Conservation (phyloP, 495 filamentous ascomycete genomes). For the Neurospora discreta region DNA sequence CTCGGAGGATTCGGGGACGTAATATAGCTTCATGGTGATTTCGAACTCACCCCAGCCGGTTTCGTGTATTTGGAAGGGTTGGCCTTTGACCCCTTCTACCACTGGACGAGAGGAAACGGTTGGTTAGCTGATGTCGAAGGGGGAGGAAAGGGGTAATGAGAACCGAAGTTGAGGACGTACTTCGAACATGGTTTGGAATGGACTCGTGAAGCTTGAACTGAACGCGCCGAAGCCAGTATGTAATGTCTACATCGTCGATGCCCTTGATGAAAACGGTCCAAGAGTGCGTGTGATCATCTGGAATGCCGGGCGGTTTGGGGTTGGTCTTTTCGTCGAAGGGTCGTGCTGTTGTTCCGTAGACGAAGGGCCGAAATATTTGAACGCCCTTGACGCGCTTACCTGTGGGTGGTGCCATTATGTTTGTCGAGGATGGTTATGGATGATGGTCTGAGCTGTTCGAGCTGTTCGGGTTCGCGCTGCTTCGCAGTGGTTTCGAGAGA, state of each 20-base stretch:
- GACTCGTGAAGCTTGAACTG: conserved; percentile 97
- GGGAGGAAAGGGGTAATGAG: neutral
- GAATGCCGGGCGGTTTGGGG: conserved; percentile 51
- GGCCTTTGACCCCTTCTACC: conserved; percentile 50
- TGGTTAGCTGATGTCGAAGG: neutral
- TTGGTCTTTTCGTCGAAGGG: conserved; percentile 53
- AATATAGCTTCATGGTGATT: conserved; percentile 86
- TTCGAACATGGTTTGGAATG: conserved; percentile 77
- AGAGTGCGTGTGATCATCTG: conserved; percentile 83
- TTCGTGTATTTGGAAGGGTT: conserved; percentile 77
- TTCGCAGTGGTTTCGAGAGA: neutral
- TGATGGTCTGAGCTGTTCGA: neutral
- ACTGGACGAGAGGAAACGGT: conserved; percentile 7
- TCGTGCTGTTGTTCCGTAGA: conserved; percentile 69
- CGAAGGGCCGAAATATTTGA: conserved; percentile 66
- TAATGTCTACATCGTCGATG: conserved; percentile 74
- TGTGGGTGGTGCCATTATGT: conserved; percentile 40
- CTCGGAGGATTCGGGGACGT: conserved; percentile 71
- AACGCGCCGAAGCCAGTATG: conserved; percentile 92
- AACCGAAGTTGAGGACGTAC: conserved; percentile 18
- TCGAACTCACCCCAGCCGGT: conserved; percentile 98
- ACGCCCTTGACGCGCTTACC: conserved; percentile 54
- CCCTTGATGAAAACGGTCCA: conserved; percentile 91
- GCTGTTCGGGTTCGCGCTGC: neutral
- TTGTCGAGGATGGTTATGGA: neutral